These are phyloP conservation scores for Leccinellum albellum DNA, from an alignment of 768 basidiomycete genomes.

Conservation along the genomic window DNA sequence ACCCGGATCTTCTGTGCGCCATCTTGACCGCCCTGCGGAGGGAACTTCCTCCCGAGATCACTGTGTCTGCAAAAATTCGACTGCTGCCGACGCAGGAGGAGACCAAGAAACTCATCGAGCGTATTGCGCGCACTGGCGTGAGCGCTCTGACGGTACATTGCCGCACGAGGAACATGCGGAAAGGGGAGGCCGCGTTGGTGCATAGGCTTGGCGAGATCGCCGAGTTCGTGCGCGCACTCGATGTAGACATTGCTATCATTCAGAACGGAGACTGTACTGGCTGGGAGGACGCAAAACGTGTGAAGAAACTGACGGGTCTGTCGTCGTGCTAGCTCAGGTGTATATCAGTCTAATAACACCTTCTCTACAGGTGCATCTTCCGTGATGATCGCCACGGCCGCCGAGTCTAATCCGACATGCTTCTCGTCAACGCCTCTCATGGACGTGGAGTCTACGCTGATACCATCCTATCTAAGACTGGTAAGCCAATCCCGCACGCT, in stretches of 20 bases:
- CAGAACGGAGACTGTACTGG: conserved; percentile 92
- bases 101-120: conserved; percentile 84
- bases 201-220: conserved; percentile 82
- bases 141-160: conserved; percentile 92
- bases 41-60: conserved; percentile 71
- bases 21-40: conserved; percentile 78
- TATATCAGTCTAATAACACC: not conserved
- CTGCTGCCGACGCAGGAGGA: conserved; percentile 82
- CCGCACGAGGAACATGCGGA: conserved; percentile 88
- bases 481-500: conserved; percentile 34
- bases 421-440: conserved; percentile 67
- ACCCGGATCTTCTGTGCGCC: conserved; percentile 84
- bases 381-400: conserved; percentile 95
- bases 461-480: conserved; percentile 72
- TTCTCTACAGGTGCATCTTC: conserved; percentile 67
- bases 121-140: conserved; percentile 84
- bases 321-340: not conserved
- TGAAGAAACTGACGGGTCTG: conserved; percentile 72
- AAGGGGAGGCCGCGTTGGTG: conserved; percentile 72
- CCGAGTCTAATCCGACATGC: conserved; percentile 88
- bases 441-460: conserved; percentile 65
- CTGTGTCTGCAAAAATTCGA: conserved; percentile 93
- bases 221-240: conserved; percentile 71
- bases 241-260: conserved; percentile 78
- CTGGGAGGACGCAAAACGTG: conserved; percentile 72